A percentile compares a stretch with the other conserved stretches of the same genome.
Evolutionary conservation across 2,329 filamentous ascomycete species (phyloP).

Genomic region (Ploettnerulaceae sp.): DNA sequence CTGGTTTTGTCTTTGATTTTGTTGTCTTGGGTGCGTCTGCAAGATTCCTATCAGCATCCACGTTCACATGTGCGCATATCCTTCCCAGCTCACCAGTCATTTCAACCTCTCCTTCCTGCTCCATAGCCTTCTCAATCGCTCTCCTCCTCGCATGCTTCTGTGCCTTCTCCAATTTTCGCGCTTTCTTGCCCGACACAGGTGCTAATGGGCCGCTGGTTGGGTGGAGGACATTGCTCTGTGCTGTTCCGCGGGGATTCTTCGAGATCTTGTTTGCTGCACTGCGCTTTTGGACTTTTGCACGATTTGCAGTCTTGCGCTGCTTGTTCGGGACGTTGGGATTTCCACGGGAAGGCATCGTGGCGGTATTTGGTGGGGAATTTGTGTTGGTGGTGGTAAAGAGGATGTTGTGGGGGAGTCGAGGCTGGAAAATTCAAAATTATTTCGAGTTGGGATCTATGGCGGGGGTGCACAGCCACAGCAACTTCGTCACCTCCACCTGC

Average conservation of each 20-base stretch:
- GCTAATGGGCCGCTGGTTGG: constrained; percentile 33
- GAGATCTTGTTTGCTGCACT: constrained; percentile 28
- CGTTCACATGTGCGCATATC: background rate
- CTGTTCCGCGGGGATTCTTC: constrained; percentile 33
- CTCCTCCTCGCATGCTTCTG: constrained; percentile 31
- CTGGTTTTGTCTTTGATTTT: constrained; percentile 14
- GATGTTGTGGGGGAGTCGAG: constrained; percentile 1
- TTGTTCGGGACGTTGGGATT: constrained; percentile 36
- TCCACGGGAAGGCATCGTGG: constrained; percentile 33
- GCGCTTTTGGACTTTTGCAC: constrained; percentile 32
- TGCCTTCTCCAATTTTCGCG: constrained; percentile 33
- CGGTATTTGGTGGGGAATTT: background rate
- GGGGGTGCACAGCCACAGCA: constrained; percentile 7
- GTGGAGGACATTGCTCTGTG: constrained; percentile 28
- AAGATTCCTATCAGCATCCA: constrained; percentile 1
- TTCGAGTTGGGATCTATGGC: constrained; percentile 4
- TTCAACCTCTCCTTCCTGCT: constrained; percentile 30
- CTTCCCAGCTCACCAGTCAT: constrained; percentile 31
- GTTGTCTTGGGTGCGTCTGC: constrained; percentile 30
- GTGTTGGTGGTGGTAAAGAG: background rate
- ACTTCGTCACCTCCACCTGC: constrained; percentile 1
- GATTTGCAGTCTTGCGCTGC: constrained; percentile 28
- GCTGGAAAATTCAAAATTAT: constrained; percentile 3
- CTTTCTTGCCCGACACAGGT: constrained; percentile 34
- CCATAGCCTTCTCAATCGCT: constrained; percentile 33